Conservation (phyloP, 257 asterid species). For the Leptodermis oblonga region DNA sequence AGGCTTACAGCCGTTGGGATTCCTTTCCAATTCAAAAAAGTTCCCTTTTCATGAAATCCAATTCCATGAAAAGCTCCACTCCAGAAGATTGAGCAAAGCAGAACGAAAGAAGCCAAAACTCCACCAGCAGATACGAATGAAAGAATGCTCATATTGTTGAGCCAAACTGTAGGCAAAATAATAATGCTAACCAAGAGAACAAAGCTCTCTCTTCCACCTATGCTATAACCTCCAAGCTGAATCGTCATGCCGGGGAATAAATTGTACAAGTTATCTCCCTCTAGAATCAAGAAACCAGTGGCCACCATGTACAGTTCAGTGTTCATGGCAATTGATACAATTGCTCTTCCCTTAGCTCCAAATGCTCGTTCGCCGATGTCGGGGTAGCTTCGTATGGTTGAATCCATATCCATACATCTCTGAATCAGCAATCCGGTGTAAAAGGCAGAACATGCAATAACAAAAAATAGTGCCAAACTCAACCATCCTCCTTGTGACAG, state of each 20-base stretch:
- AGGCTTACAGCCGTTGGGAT: conserved; percentile 73
- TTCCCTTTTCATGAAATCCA: conserved; percentile 55
- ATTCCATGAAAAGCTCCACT: conserved; percentile 51
- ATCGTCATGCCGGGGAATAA: conserved; percentile 38
- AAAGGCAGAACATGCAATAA: conserved; percentile 56
- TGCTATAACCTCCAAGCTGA: conserved; percentile 28
- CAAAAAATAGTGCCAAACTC: conserved; percentile 55
- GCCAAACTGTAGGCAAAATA: conserved; percentile 66
- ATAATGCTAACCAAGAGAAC: conserved; percentile 53
- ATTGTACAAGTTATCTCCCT: conserved; percentile 64
- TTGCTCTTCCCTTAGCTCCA: conserved; percentile 50
- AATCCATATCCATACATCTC: conserved; percentile 78
- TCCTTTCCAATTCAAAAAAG: conserved; percentile 38
- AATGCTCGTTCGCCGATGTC: conserved; percentile 80
- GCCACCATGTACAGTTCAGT: conserved; percentile 77
- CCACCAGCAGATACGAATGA: conserved; percentile 79
- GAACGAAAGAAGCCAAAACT: conserved; percentile 65
- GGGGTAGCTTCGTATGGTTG: conserved; percentile 56
- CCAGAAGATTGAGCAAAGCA: conserved; percentile 64
- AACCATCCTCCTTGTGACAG: conserved; percentile 84
- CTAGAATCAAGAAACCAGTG: conserved; percentile 81
- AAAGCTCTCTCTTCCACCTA: conserved; percentile 53
- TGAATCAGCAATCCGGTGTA: conserved; percentile 66
- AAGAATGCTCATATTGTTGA: conserved; percentile 65
- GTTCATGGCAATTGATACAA: conserved; percentile 62